Conservation (phyloP, 169 alveolate genomes). For the Sarcocystis neurona region DNA sequence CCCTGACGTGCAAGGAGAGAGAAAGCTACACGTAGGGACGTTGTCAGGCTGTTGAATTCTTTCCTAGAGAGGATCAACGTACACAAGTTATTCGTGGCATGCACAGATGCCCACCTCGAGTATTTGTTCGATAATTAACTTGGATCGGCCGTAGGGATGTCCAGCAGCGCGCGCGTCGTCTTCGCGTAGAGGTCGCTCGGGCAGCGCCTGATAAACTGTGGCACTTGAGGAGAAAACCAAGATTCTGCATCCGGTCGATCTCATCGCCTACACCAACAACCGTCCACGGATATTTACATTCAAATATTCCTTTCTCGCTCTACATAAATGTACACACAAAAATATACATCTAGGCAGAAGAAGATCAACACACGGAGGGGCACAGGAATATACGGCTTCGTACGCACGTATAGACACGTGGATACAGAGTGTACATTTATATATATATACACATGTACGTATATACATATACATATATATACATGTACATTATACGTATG, state of each 20-base stretch:
- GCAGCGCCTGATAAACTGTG: constrained; percentile 84
- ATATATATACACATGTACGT: too few species aligned
- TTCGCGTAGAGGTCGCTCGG: constrained; percentile 69
- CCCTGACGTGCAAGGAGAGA: too few species aligned
- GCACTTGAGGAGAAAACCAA: constrained; percentile 91
- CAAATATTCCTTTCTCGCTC: background rate
- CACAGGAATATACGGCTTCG: too few species aligned
- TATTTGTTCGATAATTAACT: constrained; percentile 82
- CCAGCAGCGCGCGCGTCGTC: constrained; percentile 79
- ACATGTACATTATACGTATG: too few species aligned
- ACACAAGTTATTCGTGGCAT: background rate
- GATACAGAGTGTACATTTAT: too few species aligned
- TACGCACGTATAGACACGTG: too few species aligned
- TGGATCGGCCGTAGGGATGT: constrained; percentile 91
- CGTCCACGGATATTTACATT: too few species aligned
- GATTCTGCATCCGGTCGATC: constrained; percentile 74
- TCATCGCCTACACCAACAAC: constrained; percentile 75
- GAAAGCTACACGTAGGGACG: too few species aligned
- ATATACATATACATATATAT: too few species aligned
- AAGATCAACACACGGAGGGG: too few species aligned
- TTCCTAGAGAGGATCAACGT: background rate
- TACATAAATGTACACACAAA: background rate
- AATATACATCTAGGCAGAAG: too few species aligned
- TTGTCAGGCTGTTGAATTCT: too few species aligned
- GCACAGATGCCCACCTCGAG: constrained; percentile 40